Conservation (phyloP, 257 asterid species). For the Nicotiana sylvestris region DNA sequence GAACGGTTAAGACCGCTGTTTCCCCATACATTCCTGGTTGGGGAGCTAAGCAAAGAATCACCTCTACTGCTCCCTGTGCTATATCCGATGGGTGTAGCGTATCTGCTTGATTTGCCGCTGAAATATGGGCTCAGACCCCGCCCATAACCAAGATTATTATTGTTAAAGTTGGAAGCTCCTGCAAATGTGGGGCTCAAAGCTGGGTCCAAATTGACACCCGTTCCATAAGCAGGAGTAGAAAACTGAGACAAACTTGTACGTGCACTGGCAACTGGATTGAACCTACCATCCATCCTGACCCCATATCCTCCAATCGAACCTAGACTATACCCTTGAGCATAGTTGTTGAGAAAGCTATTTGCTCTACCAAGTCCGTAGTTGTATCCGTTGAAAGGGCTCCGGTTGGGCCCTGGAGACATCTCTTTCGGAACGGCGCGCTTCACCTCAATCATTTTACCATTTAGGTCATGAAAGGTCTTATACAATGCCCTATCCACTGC, state of each 20-base stretch:
- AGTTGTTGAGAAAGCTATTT: conserved; percentile 49
- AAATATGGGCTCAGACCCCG: conserved; percentile 60
- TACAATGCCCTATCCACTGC: conserved; percentile 70
- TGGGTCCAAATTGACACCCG: conserved; percentile 67
- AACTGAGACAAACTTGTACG: conserved; percentile 59
- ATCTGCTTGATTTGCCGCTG: conserved; percentile 50
- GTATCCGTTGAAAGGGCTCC: conserved; percentile 58
- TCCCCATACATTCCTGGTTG: conserved; percentile 65
- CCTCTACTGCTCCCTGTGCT: conserved; percentile 46
- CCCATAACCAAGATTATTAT: conserved; percentile 57
- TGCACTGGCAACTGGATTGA: conserved; percentile 48
- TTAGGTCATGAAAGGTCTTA: conserved; percentile 73
- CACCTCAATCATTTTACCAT: conserved; percentile 79
- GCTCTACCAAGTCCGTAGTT: conserved; percentile 55
- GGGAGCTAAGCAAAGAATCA: conserved; percentile 44
- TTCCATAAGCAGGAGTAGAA: conserved; percentile 47
- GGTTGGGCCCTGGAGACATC: conserved; percentile 58
- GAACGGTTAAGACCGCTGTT: conserved; percentile 52
- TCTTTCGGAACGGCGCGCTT: conserved; percentile 84
- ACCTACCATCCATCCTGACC: conserved; percentile 63
- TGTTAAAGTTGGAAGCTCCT: conserved; percentile 57
- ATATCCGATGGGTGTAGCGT: conserved; percentile 64
- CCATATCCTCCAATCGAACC: conserved; percentile 59
- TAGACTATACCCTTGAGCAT: conserved; percentile 53
- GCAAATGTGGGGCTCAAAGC: conserved; percentile 50